These are phyloP conservation scores for Penicillium goetzii DNA, from an alignment of 495 filamentous ascomycete genomes.

Conservation along the genomic window DNA sequence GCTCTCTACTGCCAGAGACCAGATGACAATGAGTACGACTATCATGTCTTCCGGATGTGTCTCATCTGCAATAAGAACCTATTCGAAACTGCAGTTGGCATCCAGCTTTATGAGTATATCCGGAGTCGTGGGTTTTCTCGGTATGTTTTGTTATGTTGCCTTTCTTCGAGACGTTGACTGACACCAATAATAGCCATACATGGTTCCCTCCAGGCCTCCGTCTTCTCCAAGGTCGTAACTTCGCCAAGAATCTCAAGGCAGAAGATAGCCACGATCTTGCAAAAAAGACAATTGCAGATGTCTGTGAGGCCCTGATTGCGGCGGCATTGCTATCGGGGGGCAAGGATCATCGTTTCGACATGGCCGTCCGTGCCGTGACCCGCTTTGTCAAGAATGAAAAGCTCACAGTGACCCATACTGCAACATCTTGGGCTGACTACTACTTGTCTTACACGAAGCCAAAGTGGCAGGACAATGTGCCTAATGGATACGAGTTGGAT, in stretches of 20 bases:
- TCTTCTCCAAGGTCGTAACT: conserved; percentile 63
- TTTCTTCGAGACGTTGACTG: conserved; percentile 2
- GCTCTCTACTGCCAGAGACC: conserved; percentile 76
- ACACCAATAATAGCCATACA: conserved; percentile 32
- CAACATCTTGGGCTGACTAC: conserved; percentile 73
- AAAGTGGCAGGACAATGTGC: conserved; percentile 63
- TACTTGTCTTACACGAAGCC: conserved; percentile 71
- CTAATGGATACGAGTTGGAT: conserved; percentile 58
- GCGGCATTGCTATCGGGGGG: conserved; percentile 75
- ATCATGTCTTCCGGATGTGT: conserved; percentile 88
- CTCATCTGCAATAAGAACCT: conserved; percentile 93
- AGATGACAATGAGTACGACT: conserved; percentile 80
- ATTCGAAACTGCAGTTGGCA: conserved; percentile 70
- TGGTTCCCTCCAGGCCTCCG: conserved; percentile 86
- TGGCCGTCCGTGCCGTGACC: conserved; percentile 83
- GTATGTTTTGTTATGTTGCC: conserved; percentile 35
- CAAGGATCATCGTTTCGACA: conserved; percentile 64
- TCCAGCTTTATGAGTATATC: conserved; percentile 72
- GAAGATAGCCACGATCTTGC: conserved; percentile 68
- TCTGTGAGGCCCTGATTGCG: conserved; percentile 93
- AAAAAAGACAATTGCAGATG: conserved; percentile 95
- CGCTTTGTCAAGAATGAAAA: conserved; percentile 62
- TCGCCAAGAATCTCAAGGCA: conserved; percentile 54
- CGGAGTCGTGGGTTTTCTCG: conserved; percentile 81
- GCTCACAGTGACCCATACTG: conserved; percentile 58